These are phyloP conservation scores for Spinellus fusiger DNA, from an alignment of 192 early-diverging fungal genomes.

Conservation along the genomic window DNA sequence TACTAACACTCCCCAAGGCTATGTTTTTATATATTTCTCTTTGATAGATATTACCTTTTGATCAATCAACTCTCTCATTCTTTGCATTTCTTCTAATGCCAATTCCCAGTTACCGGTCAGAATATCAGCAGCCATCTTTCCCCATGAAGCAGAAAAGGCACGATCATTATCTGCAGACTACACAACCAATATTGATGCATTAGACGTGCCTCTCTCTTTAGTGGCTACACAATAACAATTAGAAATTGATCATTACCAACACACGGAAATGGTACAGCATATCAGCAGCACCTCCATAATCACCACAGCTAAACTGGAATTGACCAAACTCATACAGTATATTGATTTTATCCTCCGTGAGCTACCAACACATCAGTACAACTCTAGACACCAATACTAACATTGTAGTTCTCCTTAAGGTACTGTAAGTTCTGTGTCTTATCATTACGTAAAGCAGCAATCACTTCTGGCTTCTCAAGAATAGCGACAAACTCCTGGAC, in stretches of 20 bases:
- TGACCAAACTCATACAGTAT: conserved; percentile 84
- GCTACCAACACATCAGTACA: conserved; percentile 37
- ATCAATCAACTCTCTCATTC: conserved; percentile 85
- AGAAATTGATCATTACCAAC: conserved; percentile 47
- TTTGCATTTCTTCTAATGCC: conserved; percentile 84
- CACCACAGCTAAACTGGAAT: conserved; percentile 90
- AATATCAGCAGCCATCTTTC: conserved; percentile 94
- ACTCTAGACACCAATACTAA: conserved; percentile 23
- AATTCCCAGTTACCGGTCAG: conserved; percentile 90
- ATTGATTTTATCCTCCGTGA: conserved; percentile 83
- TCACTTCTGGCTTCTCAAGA: conserved; percentile 88
- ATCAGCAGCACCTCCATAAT: conserved; percentile 86
- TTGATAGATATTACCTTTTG: conserved; percentile 45
- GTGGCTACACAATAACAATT: neutral
- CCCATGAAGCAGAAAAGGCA: conserved; percentile 88
- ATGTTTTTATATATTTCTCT: neutral
- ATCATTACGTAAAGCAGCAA: conserved; percentile 85
- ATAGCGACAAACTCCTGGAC: conserved; percentile 81
- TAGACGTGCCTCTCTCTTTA: too few species aligned
- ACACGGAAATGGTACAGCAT: conserved; percentile 94
- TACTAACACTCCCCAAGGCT: neutral
- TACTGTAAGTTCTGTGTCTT: conserved; percentile 90
- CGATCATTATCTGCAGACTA: conserved; percentile 84
- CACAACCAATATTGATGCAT: conserved; percentile 1
- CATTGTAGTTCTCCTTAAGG: conserved; percentile 78